Evolutionary conservation across 192 early-diverging fungal genomes (phyloP).

Genomic region (Ambispora gerdemannii): DNA sequence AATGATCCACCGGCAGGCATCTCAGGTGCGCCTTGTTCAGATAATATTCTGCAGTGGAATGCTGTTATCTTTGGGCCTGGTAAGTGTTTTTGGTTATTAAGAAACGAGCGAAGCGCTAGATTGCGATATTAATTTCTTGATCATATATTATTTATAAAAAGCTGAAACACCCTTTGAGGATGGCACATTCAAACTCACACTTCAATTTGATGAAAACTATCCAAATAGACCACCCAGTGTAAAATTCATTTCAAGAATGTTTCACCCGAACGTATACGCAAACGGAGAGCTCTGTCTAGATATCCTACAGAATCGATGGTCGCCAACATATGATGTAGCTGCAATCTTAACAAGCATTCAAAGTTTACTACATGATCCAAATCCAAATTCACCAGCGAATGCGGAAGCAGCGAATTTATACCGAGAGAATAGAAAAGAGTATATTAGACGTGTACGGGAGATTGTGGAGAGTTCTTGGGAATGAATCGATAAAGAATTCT

Average conservation of each 20-base stretch:
- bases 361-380: conserved; percentile 93
- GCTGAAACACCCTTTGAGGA: conserved; percentile 91
- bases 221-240: conserved; percentile 97
- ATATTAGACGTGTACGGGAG: conserved; percentile 84
- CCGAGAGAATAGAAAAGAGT: conserved; percentile 91
- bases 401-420: conserved; percentile 94
- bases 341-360: conserved; percentile 95
- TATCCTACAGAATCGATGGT: conserved; percentile 97
- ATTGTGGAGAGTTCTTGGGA: conserved; percentile 89
- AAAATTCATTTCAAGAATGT: conserved; percentile 92
- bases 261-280: conserved; percentile 97
- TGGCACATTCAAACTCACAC: conserved; percentile 89
- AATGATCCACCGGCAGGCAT: conserved; percentile 89
- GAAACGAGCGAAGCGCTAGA: neutral
- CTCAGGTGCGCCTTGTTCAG: conserved; percentile 86
- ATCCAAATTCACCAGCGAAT: conserved; percentile 95
- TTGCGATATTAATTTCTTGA: no score
- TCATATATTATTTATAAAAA: neutral
- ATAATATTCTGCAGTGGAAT: conserved; percentile 99
- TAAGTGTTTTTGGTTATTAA: conserved; percentile 29
- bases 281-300: conserved; percentile 97
- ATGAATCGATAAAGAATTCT: conserved; percentile 35
- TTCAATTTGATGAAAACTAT: conserved; percentile 96
- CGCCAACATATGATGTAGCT: conserved; percentile 92
- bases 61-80: conserved; percentile 97